Base-by-base conservation (phyloP, 768 basidiomycete species). In the Steccherinum ochraceum region DNA sequence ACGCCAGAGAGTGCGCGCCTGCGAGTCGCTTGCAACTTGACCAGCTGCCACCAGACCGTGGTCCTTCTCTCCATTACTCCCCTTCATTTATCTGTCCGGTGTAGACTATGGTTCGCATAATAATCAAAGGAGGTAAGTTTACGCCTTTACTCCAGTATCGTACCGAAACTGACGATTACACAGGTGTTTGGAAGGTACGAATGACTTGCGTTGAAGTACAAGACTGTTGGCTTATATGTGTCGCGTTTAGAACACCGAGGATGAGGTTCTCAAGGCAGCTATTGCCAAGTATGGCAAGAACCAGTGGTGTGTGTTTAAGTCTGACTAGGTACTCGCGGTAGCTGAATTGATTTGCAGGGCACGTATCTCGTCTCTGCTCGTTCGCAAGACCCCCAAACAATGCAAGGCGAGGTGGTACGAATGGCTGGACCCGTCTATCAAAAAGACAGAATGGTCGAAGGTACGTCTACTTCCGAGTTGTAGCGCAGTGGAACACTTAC, bases 361-460 rank as follows among this genome's bases (percentile, higher is more conserved):
- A 23, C 93, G 95, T 61, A 98, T 99, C 65, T 96, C 93, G 11
- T 98, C 95, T 25, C 76, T 99, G 24, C 81, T 99, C 47, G 96
- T 98, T 27, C 84, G 96, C 57, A 99, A 99, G 70, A 99, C 96
- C 1, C 94, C 96, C 11, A 99, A 99, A 66, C 96, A 99, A 73
- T 99, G 96, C 75, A 99, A 99, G 69, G 92, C 92, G 1, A 88
- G 93, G 39, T 98, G 95, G 95, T 97, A 95, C 64, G 95, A 97
- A 72, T 98, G 96, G 96, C 73, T 98, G 45, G 96, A 99, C 71
- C 96, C 96, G 4, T 94, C 93, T 47, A 99, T 98, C 70, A 97
- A 97, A 71, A 99, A 99, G 76, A 97, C 95, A 16, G 96, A 98
- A 68, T 99, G 96, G 96, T 96, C 94, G 43, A 98, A 97, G 73